Conservation (phyloP, 2,329 filamentous ascomycete species). For the Claviceps sp. region DNA sequence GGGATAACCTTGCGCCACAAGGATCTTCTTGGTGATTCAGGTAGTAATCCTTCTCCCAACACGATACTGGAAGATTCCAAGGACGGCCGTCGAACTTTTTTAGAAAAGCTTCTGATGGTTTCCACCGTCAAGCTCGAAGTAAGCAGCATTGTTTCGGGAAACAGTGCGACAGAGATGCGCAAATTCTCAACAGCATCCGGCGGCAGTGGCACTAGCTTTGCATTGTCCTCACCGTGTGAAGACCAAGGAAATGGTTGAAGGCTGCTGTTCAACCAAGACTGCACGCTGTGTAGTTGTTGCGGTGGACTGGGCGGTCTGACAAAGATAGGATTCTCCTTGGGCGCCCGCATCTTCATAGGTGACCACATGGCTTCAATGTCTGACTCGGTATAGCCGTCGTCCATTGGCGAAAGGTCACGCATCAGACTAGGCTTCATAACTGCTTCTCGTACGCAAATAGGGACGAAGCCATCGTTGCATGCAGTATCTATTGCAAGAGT, state of each 20-base stretch:
- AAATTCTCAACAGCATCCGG: constrained; percentile 41
- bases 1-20: constrained; percentile 25
- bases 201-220: constrained; percentile 33
- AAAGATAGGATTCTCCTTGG: constrained; percentile 13
- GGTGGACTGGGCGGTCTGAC: constrained; percentile 21
- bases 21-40: constrained; percentile 14
- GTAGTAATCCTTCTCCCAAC: constrained; percentile 8
- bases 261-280: constrained; percentile 23
- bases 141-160: constrained; percentile 45
- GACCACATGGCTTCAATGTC: constrained; percentile 7
- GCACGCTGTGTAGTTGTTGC: constrained; percentile 21
- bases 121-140: constrained; percentile 42
- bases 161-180: constrained; percentile 39
- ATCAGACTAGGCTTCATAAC: not conserved
- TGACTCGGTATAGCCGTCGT: constrained; percentile 1
- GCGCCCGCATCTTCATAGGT: constrained; percentile 4
- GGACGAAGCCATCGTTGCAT: not conserved
- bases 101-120: constrained; percentile 42
- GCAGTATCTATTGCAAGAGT: not conserved
- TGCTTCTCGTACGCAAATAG: not conserved
- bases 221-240: constrained; percentile 21
- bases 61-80: constrained; percentile 12
- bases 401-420: constrained; percentile 5
- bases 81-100: constrained; percentile 33
- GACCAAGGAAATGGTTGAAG: constrained; percentile 17